phyloP scores from a whole-genome alignment of 768 basidiomycete species.

The Phaeotremella fagi region DNA sequence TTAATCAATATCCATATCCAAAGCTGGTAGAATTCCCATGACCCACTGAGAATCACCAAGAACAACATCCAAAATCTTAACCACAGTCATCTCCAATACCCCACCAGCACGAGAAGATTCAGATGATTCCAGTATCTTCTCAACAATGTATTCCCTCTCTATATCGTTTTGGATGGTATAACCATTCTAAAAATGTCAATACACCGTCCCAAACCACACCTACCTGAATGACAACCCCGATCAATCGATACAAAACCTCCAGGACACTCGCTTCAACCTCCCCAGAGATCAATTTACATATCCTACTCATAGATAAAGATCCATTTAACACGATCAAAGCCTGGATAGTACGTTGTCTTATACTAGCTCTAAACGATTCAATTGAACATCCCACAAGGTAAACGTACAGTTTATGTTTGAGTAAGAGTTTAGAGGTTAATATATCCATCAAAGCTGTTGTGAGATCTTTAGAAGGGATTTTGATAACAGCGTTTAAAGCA shows the following conservation, averaged over 20 bases:
- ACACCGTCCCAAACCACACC: slow-evolving; percentile 1
- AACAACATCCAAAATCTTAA: background rate
- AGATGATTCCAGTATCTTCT: slow-evolving; percentile 11
- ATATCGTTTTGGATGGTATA: slow-evolving; percentile 14
- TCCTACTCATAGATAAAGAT: slow-evolving; percentile 27
- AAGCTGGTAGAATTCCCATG: too few species aligned
- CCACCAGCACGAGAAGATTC: slow-evolving; percentile 6
- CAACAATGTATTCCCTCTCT: slow-evolving; percentile 22
- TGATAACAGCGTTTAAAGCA: slow-evolving; percentile 25
- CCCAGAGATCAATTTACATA: slow-evolving; percentile 1
- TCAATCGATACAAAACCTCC: slow-evolving; percentile 11
- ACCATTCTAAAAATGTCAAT: slow-evolving; percentile 1
- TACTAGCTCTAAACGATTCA: too few species aligned
- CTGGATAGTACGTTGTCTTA: slow-evolving; percentile 23
- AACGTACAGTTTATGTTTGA: slow-evolving; percentile 29
- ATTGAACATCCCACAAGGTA: too few species aligned
- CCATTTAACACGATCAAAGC: slow-evolving; percentile 19
- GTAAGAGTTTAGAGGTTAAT: slow-evolving; percentile 15
- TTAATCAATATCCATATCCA: too few species aligned
- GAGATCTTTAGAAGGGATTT: slow-evolving; percentile 26
- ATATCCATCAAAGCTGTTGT: slow-evolving; percentile 33
- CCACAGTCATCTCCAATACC: background rate
- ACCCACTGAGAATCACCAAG: too few species aligned
- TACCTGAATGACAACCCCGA: slow-evolving; percentile 17
- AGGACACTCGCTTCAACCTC: slow-evolving; percentile 10